phyloP scores from a whole-genome alignment of 169 alveolate species.

The Perkinsus olseni region DNA sequence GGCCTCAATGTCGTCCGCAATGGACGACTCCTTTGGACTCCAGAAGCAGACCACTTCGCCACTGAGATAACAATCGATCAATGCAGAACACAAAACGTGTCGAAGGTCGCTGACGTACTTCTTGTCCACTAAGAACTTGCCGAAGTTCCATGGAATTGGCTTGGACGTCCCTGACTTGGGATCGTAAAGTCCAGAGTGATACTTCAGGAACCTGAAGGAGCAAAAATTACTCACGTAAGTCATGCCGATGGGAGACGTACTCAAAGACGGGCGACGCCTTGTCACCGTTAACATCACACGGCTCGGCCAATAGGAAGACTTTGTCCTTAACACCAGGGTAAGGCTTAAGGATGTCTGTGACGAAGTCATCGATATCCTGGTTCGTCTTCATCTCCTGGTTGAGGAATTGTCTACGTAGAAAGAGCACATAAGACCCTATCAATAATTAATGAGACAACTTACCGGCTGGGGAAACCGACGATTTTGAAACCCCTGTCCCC shows the following conservation, averaged over 20 bases:
- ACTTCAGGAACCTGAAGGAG: neutral
- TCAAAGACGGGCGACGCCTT: neutral
- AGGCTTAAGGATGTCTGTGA: neutral
- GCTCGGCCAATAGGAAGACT: neutral
- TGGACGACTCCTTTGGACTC: neutral
- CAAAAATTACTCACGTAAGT: neutral
- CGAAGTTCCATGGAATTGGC: neutral
- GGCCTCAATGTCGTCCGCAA: neutral
- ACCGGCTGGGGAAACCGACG: conserved; percentile 6
- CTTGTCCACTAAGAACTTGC: neutral
- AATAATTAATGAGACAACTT: neutral
- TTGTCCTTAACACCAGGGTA: neutral
- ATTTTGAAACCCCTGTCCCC: conserved; percentile 3
- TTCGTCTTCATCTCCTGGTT: neutral
- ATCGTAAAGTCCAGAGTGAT: neutral
- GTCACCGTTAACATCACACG: neutral
- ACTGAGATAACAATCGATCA: neutral
- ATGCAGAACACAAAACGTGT: neutral
- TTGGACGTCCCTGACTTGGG: neutral
- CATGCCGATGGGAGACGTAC: neutral
- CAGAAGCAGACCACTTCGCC: neutral
- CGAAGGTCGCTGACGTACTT: neutral
- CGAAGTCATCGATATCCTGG: neutral
- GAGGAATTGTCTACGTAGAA: neutral
- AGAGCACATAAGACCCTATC: neutral